Evolutionary conservation across 139 green algal genomes (phyloP), one percentile per base, ranked within the genome.

Genomic region (Tetraselmis striata): DNA sequence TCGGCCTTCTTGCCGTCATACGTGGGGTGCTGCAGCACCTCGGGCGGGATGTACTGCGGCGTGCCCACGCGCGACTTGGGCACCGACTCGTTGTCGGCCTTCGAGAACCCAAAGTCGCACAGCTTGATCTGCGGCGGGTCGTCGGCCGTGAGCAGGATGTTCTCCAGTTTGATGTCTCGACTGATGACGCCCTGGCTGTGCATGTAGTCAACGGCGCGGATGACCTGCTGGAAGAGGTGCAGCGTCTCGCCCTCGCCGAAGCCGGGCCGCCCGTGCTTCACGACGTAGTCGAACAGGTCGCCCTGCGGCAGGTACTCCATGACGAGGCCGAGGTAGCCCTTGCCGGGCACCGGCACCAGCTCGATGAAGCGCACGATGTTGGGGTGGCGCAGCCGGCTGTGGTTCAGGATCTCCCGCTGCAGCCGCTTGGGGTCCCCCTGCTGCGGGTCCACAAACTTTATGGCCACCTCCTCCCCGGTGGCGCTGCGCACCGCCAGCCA

Each of bases 1-100:
- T 87, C 84, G 32, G 84, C 81, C 29, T 78, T 59, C 78, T 83
- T 85, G 77, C 84, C 84, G 5, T 82, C 59, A 28, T 87, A 87
- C 28, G n/a, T 76, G 11, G 79, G 59, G 2, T 75, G 32, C 31
- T 77, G 74, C 31, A 87, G 74, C 22, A 87, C 28, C 32, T 87
- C 84, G 1, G 84, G 84, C 1, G 84, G 80, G 0, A 87, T 79
- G 32, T 85, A 87, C 59, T 87, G 80, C 0, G 84, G 84, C 29
- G 84, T 87, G 77, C 84, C 84, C n/a, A 76, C 32, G 59, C 59
- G 77, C 0, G 75, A 32, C 2, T 86, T 84, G 79, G 59, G 77
- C 75, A 77, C 27, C 25, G 76, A 82, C 45, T 83, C 58, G 26
- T 5, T 18, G 45, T 84, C 81, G 59, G 83, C 78, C 30, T 87